Base-by-base conservation (phyloP, 495 filamentous ascomycete species). In the Podospora pseudoanserina region DNA sequence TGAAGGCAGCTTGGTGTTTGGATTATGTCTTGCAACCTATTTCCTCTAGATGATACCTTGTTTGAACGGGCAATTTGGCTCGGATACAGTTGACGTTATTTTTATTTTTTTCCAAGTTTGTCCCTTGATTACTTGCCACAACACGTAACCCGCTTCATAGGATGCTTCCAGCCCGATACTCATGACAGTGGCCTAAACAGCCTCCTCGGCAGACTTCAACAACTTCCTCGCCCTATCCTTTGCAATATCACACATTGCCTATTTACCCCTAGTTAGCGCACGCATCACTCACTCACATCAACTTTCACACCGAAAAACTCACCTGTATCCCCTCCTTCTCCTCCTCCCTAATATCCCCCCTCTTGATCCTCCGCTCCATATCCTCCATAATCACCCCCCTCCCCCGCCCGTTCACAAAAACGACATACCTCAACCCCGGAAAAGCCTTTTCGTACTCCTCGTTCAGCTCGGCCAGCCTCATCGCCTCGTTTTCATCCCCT, bases 371-470 rank as follows among this genome's bases (percentile, higher is more conserved):
- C 68, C 82, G 74, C 63, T 86, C 82, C 91, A 97, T 97, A 77
- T 97, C 91, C 66, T 86, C 84, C 90, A 97, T 91, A 55, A 99
- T 90, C 66, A 86, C 83, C 23, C 82, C 80, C 58, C 92, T 83
- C 67, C 83, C 81, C 69, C 93, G 85, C 20, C 93, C 93, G 80
- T 97, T 93, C 65, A 97, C 95, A 79, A 96, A 99, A 7, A 92
- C 88, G 84, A 97, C 92, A 83, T 96, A 97, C 80, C 89, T 82
- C 75, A 98, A 75, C 4, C 94, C 91, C 7, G 92, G 92, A 79
- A 96, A 99, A 58, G 72, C 84, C 54, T 79, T 81, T 79, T 97
- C 95, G 75, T 97, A 99, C 78, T 91, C 87, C 4, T 79, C 79
- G 76, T 99, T 99, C 75, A 97, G 75, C 39, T 71, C 68, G 53